A percentile compares a stretch with the other conserved stretches of the same genome.
These are phyloP conservation scores for Raphanus sativus DNA, from an alignment of 345 rosid genomes.

Conservation along the genomic window DNA sequence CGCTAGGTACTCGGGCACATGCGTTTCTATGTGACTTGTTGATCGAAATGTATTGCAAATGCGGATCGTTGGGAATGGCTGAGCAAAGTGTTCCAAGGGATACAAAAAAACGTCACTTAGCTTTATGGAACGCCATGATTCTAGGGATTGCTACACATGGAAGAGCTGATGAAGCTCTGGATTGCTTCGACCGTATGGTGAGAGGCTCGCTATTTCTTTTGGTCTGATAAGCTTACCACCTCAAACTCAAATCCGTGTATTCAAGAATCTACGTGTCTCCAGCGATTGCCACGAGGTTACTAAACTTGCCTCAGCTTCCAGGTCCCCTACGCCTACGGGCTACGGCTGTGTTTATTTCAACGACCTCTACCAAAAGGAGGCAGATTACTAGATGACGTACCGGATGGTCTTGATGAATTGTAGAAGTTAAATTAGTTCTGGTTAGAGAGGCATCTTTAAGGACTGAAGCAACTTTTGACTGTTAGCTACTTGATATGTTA, in stretches of 20 bases:
- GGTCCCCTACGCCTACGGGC: too few relatives aligned
- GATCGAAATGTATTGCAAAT: slow-evolving; percentile 83
- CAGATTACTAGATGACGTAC: neutral
- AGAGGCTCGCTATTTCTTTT: slow-evolving; percentile 71
- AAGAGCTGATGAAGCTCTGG: slow-evolving; percentile 48
- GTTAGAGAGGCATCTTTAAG: neutral
- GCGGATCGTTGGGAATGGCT: slow-evolving; percentile 65
- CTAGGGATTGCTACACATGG: slow-evolving; percentile 80
- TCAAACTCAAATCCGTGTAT: slow-evolving; percentile 60
- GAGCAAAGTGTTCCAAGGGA: slow-evolving; percentile 57
- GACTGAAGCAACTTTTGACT: neutral
- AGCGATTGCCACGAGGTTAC: slow-evolving; percentile 71
- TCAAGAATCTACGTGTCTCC: slow-evolving; percentile 80
- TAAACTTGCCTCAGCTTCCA: slow-evolving; percentile 17
- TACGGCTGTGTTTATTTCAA: too few relatives aligned
- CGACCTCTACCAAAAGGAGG: neutral
- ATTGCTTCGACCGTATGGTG: slow-evolving; percentile 53
- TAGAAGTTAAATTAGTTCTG: neutral
- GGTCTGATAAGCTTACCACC: slow-evolving; percentile 67
- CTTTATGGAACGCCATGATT: slow-evolving; percentile 80
- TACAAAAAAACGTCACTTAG: slow-evolving; percentile 53
- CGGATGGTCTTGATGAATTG: neutral
- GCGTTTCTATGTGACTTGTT: slow-evolving; percentile 59
- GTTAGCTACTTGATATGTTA: neutral
- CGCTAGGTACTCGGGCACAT: slow-evolving; percentile 74